These are phyloP conservation scores for Blastobotrys muscicola DNA, from an alignment of 805 yeast species.

Conservation along the genomic window DNA sequence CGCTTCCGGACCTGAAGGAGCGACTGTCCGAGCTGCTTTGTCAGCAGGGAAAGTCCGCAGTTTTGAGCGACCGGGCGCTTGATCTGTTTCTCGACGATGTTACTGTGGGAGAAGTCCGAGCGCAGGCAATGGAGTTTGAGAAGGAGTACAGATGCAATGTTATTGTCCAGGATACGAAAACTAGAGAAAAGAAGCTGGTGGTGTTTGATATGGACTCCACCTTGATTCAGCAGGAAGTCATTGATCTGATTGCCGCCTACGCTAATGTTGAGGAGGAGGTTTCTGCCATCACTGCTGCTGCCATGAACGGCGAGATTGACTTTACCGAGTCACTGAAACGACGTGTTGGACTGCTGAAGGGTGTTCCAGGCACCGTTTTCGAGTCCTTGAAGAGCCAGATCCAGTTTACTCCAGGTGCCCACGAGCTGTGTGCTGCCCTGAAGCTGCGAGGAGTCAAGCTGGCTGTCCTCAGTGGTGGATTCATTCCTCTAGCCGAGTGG, in stretches of 20 bases:
- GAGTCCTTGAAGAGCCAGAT: slow-evolving; percentile 64
- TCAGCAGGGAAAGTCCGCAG: too few species aligned
- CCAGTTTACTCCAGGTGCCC: slow-evolving; percentile 76
- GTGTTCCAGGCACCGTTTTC: slow-evolving; percentile 72
- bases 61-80: too few species aligned
- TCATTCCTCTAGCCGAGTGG: slow-evolving; percentile 74
- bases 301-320: slow-evolving; percentile 96
- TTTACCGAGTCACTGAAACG: slow-evolving; percentile 69
- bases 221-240: slow-evolving; percentile 89
- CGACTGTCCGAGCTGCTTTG: too few species aligned
- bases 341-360: slow-evolving; percentile 73
- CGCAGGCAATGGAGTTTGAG: too few species aligned
- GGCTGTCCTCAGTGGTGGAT: slow-evolving; percentile 94
- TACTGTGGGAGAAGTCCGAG: too few species aligned
- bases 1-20: too few species aligned
- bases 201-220: slow-evolving; percentile 99
- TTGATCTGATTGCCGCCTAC: slow-evolving; percentile 87
- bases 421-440: slow-evolving; percentile 55
- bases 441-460: slow-evolving; percentile 52
- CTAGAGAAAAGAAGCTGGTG: slow-evolving; percentile 33
- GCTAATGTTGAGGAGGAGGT: slow-evolving; percentile 88
- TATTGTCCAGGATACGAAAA: too few species aligned
- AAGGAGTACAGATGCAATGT: too few species aligned
- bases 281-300: slow-evolving; percentile 78
- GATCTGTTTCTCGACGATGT: too few species aligned